Conservation (phyloP, 345 rosid species). For the Syzygium oleosum region DNA sequence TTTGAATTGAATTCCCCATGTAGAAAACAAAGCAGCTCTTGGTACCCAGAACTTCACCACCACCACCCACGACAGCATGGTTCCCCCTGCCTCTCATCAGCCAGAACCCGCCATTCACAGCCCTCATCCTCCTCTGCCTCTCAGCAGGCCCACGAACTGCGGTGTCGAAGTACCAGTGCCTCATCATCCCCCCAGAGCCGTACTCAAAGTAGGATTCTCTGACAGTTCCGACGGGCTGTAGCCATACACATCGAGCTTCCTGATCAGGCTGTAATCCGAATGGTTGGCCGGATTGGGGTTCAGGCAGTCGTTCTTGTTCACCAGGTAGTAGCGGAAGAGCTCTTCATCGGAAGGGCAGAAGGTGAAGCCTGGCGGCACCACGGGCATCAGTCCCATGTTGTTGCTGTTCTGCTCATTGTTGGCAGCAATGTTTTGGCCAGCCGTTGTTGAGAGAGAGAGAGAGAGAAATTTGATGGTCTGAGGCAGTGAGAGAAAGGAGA, state of each 20-base stretch:
- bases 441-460: too few relatives aligned
- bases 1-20: constrained; percentile 13
- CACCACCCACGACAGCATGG: constrained; percentile 18
- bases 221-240: constrained; percentile 33
- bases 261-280: constrained; percentile 12
- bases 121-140: constrained; percentile 11
- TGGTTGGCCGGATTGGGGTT: not conserved
- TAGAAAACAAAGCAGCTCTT: constrained; percentile 29
- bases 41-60: constrained; percentile 23
- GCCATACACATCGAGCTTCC: constrained; percentile 32
- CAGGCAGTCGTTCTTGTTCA: constrained; percentile 19
- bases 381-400: not conserved
- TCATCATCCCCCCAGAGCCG: constrained; percentile 22
- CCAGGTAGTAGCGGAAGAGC: constrained; percentile 28
- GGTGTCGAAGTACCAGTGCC: constrained; percentile 42
- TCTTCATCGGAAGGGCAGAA: constrained; percentile 42
- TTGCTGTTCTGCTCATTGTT: too few relatives aligned
- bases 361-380: constrained; percentile 29
- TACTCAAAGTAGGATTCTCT: constrained; percentile 23
- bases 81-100: constrained; percentile 18
- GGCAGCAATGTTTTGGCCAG: too few relatives aligned
- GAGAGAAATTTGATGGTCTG: too few relatives aligned
- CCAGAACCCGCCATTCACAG: constrained; percentile 39
- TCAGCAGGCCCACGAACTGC: constrained; percentile 4
- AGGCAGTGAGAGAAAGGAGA: too few relatives aligned